Conservation (phyloP, 2,329 filamentous ascomycete species). For the Alternaria sp. region DNA sequence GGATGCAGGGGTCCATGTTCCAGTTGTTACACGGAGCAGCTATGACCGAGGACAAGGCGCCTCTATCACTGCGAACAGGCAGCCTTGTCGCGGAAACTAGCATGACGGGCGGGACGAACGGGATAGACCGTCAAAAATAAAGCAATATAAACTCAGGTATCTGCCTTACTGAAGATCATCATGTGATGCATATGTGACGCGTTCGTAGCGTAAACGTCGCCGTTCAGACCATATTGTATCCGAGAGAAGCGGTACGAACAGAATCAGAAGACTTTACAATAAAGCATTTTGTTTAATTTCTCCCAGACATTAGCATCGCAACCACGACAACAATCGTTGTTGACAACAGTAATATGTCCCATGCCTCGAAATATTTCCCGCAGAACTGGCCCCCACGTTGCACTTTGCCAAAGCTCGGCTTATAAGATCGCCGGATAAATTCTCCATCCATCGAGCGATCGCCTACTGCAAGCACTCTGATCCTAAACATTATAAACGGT, state of each 20-base stretch:
- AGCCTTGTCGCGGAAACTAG: background rate
- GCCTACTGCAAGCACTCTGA: conserved; percentile 9
- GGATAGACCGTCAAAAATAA: conserved; percentile 16
- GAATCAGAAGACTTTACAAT: background rate
- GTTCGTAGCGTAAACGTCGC: background rate
- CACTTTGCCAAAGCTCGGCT: background rate
- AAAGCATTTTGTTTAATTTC: background rate
- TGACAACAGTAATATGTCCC: background rate
- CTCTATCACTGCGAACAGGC: background rate
- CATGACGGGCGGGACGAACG: conserved; percentile 9
- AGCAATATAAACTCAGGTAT: conserved; percentile 16
- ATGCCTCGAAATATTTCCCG: background rate
- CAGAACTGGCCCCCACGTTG: background rate
- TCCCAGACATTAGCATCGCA: background rate
- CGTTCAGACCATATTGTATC: background rate
- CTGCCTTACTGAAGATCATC: background rate
- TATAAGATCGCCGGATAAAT: background rate
- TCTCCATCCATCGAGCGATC: conserved; percentile 3
- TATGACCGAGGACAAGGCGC: background rate
- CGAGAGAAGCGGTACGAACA: background rate
- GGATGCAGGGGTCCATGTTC: conserved; percentile 1
- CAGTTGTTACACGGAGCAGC: conserved; percentile 1
- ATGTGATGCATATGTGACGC: background rate
- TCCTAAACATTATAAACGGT: background rate
- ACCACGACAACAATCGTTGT: background rate